Evolutionary conservation across 768 basidiomycete genomes (phyloP), one percentile per base, ranked within the genome.

Genomic region (Thelephora aurantiotincta): DNA sequence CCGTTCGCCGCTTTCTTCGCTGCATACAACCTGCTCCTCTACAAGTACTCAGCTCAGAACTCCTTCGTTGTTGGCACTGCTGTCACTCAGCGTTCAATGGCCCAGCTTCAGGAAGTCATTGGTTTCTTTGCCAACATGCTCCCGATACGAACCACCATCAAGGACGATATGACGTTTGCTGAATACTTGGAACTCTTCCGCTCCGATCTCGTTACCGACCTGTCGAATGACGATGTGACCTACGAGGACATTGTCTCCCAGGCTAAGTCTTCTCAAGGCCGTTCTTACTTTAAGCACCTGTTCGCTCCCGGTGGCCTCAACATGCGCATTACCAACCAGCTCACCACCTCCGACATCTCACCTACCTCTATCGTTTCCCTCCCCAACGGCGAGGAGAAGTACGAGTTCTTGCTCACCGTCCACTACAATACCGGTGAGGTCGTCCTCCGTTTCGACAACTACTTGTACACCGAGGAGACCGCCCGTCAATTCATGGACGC

Each of bases 41-140:
- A 62, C 56, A 62, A 62, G 16, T 62, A 62, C 49, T 62, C 60
- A n/a, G 50, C 55, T 12, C 60, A 62, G 36, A 48, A 55, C 13
- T 57, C 57, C 0, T 60, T 61, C 46, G 51, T 56, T 3, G 55
- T 61, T 9, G 60, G 60, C 11, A 61, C 60, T 35, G 55, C 60
- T 5, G 58, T 60, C 48, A 62, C 59, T 5, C 61, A 62, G 26
- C 55, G 61, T 16, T 62, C 58, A 41, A 47, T 62, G 11, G 53
- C 60, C 3, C 54, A 63, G 50, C 44, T 62, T 30, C 12, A 49
- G 1, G 54, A 59, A 35, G 57, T 61, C 5, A 46, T 63, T 42
- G 58, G 61, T 34, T 62, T 61, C 57, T 61, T 61, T 33, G 57
- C 60, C 11, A 61, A 61, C 43, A 57, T 62, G 52, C 45, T 61